Evolutionary conservation across 257 asterid species (phyloP), one percentile per base, ranked within the genome.

Genomic region (Scutellaria minor): DNA sequence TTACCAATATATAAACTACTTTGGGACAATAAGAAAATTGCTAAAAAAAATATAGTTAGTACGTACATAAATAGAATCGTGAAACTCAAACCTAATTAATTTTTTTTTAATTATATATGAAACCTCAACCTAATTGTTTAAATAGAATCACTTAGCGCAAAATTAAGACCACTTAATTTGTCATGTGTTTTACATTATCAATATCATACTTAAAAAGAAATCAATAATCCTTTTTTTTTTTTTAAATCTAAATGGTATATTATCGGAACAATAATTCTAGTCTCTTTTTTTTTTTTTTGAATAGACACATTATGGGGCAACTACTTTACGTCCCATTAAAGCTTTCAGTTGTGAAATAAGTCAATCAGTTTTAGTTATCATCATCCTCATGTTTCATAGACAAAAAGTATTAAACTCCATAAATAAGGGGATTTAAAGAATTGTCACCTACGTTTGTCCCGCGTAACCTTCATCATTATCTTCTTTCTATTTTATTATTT

Each of bases 261-360:
- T 57, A 57, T 57, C 20, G 35, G 8, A 57, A 11, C 9, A 31
- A 27, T 10, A 57, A 27, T 7, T 27, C 44, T 7, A 10, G 20
- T 9, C 63, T 13, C 3, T 18, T 22, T 53, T 13, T 56, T 37
- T 9, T 39, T 3, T 15, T n/a, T 1, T 3, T 60, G 70, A 72
- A 15, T 60, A 37, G 76, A 48, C 70, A 72, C 62, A 60, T 59
- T 75, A 54, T 66, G 45, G 63, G 57, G 45, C 53, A 41, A 35
- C 59, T 53, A 69, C 72, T 73, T 73, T 64, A 73, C 22, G 75
- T 70, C 67, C 54, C 66, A 51, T 76, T 52, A 42, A 76, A 51
- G 18, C 12, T 75, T 48, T 44, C 15, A 48, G 40, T 76, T 59
- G 57, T 51, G 63, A 50, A 68, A 60, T 51, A 71, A 47, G 56